Conservation (phyloP, 495 filamentous ascomycete genomes). For the Apiosordaria backusii region DNA sequence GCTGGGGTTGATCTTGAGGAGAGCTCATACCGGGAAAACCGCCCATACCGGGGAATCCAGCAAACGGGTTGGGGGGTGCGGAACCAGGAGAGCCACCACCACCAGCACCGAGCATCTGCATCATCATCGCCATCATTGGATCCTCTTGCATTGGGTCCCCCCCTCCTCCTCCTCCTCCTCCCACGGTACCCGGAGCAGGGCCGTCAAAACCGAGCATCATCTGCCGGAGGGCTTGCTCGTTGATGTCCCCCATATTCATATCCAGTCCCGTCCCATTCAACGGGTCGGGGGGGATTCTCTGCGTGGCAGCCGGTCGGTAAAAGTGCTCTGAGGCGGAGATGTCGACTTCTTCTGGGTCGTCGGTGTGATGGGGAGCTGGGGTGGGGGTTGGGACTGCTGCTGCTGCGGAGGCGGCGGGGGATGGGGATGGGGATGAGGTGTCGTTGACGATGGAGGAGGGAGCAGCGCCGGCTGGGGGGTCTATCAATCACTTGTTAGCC, state of each 20-base stretch:
- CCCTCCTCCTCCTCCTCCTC: neutral
- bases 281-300: conserved; percentile 27
- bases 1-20: conserved; percentile 14
- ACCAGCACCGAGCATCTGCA: conserved; percentile 28
- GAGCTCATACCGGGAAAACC: conserved; percentile 31
- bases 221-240: conserved; percentile 43
- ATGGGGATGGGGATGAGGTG: conserved; percentile 9
- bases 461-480: neutral
- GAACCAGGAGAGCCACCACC: conserved; percentile 24
- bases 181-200: conserved; percentile 13
- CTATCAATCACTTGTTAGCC: neutral
- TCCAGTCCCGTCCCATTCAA: conserved; percentile 19
- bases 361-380: conserved; percentile 31
- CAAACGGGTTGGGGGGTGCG: conserved; percentile 44
- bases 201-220: conserved; percentile 44
- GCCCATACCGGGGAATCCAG: conserved; percentile 5
- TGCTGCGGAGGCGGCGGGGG: conserved; percentile 8
- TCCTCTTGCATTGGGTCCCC: conserved; percentile 25
- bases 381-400: conserved; percentile 11
- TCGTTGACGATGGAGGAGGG: neutral
- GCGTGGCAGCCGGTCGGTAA: conserved; percentile 45
- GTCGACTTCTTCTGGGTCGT: conserved; percentile 71
- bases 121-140: conserved; percentile 35
- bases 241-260: conserved; percentile 23
- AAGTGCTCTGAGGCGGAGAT: conserved; percentile 56